phyloP scores from a whole-genome alignment of 495 filamentous ascomycete species.

The Penicillium tannophilum region DNA sequence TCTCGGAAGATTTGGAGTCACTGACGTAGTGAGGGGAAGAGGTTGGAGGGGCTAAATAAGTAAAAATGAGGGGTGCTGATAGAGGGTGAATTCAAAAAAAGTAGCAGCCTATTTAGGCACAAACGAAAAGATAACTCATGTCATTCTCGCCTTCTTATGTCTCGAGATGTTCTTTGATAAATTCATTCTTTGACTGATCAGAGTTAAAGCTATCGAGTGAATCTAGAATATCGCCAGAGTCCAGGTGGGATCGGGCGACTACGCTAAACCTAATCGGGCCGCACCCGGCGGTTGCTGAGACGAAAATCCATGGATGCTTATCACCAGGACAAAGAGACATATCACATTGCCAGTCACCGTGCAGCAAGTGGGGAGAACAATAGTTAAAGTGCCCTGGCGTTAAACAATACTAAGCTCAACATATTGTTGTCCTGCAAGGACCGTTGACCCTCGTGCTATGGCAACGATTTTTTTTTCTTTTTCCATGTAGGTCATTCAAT shows the following conservation, averaged over 20 bases:
- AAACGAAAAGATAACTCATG: neutral
- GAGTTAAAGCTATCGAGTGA: neutral
- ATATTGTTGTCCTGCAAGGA: conserved; percentile 3
- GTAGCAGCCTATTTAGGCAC: neutral
- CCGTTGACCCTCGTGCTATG: neutral
- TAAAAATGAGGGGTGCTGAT: neutral
- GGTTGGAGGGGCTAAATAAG: conserved; percentile 12
- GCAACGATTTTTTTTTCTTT: neutral
- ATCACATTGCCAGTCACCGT: conserved; percentile 7
- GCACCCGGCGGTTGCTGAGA: neutral
- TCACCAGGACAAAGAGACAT: conserved; percentile 1
- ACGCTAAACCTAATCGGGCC: neutral
- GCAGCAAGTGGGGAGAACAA: conserved; percentile 11
- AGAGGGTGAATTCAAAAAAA: neutral
- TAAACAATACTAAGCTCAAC: conserved; percentile 4
- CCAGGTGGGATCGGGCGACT: neutral
- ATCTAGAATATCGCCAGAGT: neutral
- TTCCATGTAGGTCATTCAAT: neutral
- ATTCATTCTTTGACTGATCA: neutral
- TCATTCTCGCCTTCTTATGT: neutral
- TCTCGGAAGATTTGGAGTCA: neutral
- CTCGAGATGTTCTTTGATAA: neutral
- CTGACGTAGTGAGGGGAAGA: conserved; percentile 15
- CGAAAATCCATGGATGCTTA: neutral
- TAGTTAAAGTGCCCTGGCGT: conserved; percentile 4